Evolutionary conservation across 208 protist genomes (phyloP), one percentile per base, ranked within the genome.

Genomic region (Acanthamoeba royreba): DNA sequence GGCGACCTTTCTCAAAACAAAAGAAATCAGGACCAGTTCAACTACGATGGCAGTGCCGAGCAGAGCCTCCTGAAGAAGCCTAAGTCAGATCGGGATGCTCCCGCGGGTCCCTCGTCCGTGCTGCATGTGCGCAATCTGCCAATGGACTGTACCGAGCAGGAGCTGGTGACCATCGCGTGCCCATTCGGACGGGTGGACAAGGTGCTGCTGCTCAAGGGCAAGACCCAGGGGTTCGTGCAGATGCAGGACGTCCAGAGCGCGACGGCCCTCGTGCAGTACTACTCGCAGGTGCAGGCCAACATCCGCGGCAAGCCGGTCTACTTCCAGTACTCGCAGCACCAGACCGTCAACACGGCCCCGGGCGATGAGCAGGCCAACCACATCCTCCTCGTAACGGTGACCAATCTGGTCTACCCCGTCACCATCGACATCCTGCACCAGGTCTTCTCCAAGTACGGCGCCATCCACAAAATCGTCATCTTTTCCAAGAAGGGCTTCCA

Each of bases 181-280:
- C 94, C 94, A 9, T 95, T 95, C 61, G 94, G 94, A 5, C 17
- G 35, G 0, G 93, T 95, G 9, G 63, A 95, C 15, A 53, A 95
- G 46, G 63, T 95, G 31, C 35, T 95, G 11, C 81, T 95, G 35
- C 86, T 95, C 2, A 94, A 94, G 58, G 94, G 89, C n/a, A 97
- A 97, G 94, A 83, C 69, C 88, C 96, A 97, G 72, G 95, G 74
- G 40, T 95, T 97, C 33, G 42, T 97, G 22, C 94, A 97, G 87
- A 93, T 97, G 92, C 58, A 93, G 25, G 90, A 95, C 9, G 46
- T 96, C 19, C 61, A 58, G 15, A 81, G 42, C n/a, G 96, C 96
- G 0, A 92, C 31, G 2, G n/a, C 92, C 0, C 91, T 97, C 53
- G 66, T 97, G 31, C 92, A 95, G 66, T 96, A 94, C 94, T 96